Conservation (phyloP, 352 stramenopile genomes). For the Phytopythium montanum region DNA sequence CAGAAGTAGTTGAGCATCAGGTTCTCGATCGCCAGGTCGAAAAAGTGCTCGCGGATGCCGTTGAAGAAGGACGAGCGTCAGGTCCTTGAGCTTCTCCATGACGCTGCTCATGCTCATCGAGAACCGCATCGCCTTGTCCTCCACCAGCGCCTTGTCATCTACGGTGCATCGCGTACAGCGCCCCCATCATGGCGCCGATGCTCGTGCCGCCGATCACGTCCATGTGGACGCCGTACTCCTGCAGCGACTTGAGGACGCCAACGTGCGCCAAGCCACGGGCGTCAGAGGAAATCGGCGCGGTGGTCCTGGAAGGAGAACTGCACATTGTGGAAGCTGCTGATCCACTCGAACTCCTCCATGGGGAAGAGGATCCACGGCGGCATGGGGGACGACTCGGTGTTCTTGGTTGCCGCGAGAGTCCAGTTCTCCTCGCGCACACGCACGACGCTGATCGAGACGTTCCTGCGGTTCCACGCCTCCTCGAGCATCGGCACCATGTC, state of each 20-base stretch:
- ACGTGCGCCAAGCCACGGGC: slow-evolving; percentile 93
- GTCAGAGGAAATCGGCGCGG: slow-evolving; percentile 70
- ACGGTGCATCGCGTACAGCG: slow-evolving; percentile 76
- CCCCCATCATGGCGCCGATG: slow-evolving; percentile 85
- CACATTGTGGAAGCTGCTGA: slow-evolving; percentile 84
- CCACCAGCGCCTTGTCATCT: slow-evolving; percentile 57
- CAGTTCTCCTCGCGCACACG: slow-evolving; percentile 74
- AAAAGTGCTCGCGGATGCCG: slow-evolving; percentile 74
- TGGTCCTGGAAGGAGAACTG: slow-evolving; percentile 77
- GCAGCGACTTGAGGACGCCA: slow-evolving; percentile 89
- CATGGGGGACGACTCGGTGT: slow-evolving; percentile 46
- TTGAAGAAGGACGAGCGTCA: slow-evolving; percentile 90
- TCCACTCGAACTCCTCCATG: slow-evolving; percentile 87
- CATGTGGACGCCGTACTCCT: slow-evolving; percentile 90
- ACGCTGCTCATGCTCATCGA: slow-evolving; percentile 66
- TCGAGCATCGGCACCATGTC: slow-evolving; percentile 70
- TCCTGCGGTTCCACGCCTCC: slow-evolving; percentile 66
- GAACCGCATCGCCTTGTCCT: slow-evolving; percentile 50
- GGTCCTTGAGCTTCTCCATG: slow-evolving; percentile 70
- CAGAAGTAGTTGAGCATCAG: slow-evolving; percentile 93
- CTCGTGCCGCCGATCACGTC: slow-evolving; percentile 94
- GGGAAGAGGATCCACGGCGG: slow-evolving; percentile 65
- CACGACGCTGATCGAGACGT: slow-evolving; percentile 72
- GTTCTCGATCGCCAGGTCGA: slow-evolving; percentile 83
- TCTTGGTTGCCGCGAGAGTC: slow-evolving; percentile 50